phyloP scores from a whole-genome alignment of 2,329 filamentous ascomycete species.

The Aotearoamyces nothofagi region DNA sequence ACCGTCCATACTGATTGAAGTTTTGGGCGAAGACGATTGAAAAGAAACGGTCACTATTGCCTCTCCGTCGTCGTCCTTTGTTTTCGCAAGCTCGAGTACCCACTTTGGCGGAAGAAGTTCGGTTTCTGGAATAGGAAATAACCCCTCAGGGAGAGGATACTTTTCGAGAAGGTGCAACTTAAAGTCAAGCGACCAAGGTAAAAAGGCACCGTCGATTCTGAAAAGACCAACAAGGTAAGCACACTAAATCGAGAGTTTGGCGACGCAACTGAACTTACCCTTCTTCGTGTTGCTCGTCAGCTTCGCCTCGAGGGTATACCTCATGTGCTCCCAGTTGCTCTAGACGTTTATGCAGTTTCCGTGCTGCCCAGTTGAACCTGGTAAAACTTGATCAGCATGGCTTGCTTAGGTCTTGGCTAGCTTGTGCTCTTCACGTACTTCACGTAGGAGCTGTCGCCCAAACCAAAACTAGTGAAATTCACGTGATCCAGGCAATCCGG shows the following conservation, averaged over 20 bases:
- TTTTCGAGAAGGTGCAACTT: constrained; percentile 47
- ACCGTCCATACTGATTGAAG: background rate
- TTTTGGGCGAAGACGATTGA: constrained; percentile 6
- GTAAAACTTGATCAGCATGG: constrained; percentile 2
- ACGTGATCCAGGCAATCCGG: constrained; percentile 52
- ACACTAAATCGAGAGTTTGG: background rate
- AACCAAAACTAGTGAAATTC: constrained; percentile 72
- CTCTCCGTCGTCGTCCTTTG: constrained; percentile 1
- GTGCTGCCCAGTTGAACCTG: constrained; percentile 84
- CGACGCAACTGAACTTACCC: too few species aligned
- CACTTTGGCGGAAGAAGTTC: constrained; percentile 65
- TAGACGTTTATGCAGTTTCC: constrained; percentile 75
- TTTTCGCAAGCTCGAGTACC: constrained; percentile 29
- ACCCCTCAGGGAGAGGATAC: constrained; percentile 52
- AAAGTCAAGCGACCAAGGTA: constrained; percentile 61
- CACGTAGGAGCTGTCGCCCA: constrained; percentile 88
- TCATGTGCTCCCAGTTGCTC: constrained; percentile 68
- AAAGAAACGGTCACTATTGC: constrained; percentile 1
- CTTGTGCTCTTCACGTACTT: constrained; percentile 54
- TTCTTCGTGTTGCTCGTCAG: constrained; percentile 86
- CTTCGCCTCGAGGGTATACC: constrained; percentile 68
- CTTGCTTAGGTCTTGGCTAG: constrained; percentile 8
- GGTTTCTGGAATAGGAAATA: constrained; percentile 58
- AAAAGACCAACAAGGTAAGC: background rate
- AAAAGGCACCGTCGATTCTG: constrained; percentile 68